These are phyloP conservation scores for Cryomyces antarcticus DNA, from an alignment of 495 filamentous ascomycete species.

Conservation along the genomic window DNA sequence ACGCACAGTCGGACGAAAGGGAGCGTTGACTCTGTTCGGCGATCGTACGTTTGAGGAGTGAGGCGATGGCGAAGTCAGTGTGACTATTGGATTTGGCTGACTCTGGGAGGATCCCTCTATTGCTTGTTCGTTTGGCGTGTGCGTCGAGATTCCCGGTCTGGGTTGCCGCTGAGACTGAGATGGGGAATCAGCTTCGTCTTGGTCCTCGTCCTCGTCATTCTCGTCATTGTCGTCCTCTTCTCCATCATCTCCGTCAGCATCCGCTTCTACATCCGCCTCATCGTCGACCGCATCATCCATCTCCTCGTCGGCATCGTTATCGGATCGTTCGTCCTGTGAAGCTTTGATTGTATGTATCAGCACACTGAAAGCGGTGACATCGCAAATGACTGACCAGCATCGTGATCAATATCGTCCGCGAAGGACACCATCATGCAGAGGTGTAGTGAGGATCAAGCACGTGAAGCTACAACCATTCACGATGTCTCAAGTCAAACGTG, in stretches of 20 bases:
- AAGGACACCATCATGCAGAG: slow-evolving; percentile 13
- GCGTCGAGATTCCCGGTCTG: neutral
- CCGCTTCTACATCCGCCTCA: slow-evolving; percentile 20
- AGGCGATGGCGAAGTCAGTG: slow-evolving; percentile 29
- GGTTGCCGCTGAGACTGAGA: slow-evolving; percentile 25
- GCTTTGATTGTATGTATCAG: neutral
- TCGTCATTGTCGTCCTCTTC: slow-evolving; percentile 41
- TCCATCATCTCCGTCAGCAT: slow-evolving; percentile 20
- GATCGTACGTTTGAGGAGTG: slow-evolving; percentile 17
- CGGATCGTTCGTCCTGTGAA: slow-evolving; percentile 12
- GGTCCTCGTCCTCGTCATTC: slow-evolving; percentile 37
- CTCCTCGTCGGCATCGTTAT: slow-evolving; percentile 27
- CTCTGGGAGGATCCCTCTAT: neutral
- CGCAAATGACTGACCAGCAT: slow-evolving; percentile 5
- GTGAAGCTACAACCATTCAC: no score
- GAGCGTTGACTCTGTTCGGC: slow-evolving; percentile 13
- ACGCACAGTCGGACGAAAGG: slow-evolving; percentile 46
- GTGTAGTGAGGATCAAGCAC: no score
- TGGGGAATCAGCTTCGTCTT: slow-evolving; percentile 30
- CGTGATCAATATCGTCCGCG: slow-evolving; percentile 21
- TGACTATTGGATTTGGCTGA: slow-evolving; percentile 12
- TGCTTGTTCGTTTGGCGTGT: neutral
- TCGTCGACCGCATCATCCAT: slow-evolving; percentile 30
- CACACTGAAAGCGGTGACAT: neutral
- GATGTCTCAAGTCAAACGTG: no score